These are phyloP conservation scores for Raphanus hybrid DNA, from an alignment of 441 rosid species.

Conservation along the genomic window DNA sequence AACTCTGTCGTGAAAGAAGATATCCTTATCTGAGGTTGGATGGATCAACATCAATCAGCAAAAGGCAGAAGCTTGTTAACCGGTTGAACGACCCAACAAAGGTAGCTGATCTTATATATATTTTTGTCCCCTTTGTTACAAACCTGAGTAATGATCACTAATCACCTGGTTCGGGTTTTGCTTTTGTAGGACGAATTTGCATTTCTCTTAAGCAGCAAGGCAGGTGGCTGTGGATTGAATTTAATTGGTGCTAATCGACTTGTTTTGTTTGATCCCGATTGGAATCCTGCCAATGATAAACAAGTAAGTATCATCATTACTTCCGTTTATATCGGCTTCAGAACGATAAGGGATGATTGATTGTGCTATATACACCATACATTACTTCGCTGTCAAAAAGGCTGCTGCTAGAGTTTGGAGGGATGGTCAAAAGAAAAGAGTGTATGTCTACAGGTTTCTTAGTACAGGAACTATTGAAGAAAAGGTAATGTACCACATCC, in stretches of 20 bases:
- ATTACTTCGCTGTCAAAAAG: conserved; percentile 50
- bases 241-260: conserved; percentile 95
- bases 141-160: neutral
- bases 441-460: conserved; percentile 89
- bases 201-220: conserved; percentile 97
- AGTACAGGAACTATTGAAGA: conserved; percentile 99
- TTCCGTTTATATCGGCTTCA: conserved; percentile 15
- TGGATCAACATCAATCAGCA: conserved; percentile 94
- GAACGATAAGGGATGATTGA: conserved; percentile 29
- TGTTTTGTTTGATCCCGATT: conserved; percentile 96
- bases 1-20: conserved; percentile 97
- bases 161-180: conserved; percentile 31
- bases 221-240: conserved; percentile 99
- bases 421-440: conserved; percentile 99
- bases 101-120: conserved; percentile 49
- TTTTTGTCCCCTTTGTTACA: conserved; percentile 4
- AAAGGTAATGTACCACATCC: conserved; percentile 61
- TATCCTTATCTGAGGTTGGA: conserved; percentile 94
- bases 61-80: conserved; percentile 96
- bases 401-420: conserved; percentile 99
- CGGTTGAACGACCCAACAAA: conserved; percentile 81
- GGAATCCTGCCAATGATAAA: conserved; percentile 99
- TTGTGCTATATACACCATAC: conserved; percentile 30
- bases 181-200: conserved; percentile 89
- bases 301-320: conserved; percentile 61